A percentile compares a stretch with the other conserved stretches of the same genome.
Evolutionary conservation across 2,329 filamentous ascomycete species (phyloP).

Genomic region (Microascus cirrosus): DNA sequence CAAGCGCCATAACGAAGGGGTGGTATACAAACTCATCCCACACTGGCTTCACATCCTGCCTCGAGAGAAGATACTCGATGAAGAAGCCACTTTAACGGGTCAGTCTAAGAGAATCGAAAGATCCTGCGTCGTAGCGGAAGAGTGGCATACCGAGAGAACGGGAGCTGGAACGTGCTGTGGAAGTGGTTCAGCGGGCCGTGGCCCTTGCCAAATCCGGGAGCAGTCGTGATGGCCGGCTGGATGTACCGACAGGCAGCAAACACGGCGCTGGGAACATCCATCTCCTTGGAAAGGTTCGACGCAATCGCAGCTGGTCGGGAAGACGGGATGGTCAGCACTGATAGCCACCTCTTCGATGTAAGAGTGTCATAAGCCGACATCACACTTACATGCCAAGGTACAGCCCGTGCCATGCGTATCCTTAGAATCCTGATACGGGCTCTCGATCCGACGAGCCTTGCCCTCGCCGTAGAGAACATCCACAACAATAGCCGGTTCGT

Average conservation of each 20-base stretch:
- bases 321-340: background rate
- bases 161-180: slow-evolving; percentile 56
- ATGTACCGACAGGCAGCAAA: slow-evolving; percentile 59
- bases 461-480: slow-evolving; percentile 63
- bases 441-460: slow-evolving; percentile 52
- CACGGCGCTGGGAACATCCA: slow-evolving; percentile 48
- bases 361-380: background rate
- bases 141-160: slow-evolving; percentile 50
- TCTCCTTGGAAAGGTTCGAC: slow-evolving; percentile 54
- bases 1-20: slow-evolving; percentile 68
- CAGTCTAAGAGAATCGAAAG: background rate
- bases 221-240: slow-evolving; percentile 58
- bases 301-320: slow-evolving; percentile 53
- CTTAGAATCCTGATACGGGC: slow-evolving; percentile 57
- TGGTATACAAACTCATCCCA: slow-evolving; percentile 76
- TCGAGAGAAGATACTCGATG: slow-evolving; percentile 68
- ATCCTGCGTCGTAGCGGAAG: background rate
- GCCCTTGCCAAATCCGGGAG: slow-evolving; percentile 51
- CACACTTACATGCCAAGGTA: slow-evolving; percentile 67
- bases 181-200: slow-evolving; percentile 71
- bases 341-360: background rate
- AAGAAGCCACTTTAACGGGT: slow-evolving; percentile 53
- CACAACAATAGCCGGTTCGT: slow-evolving; percentile 46
- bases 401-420: slow-evolving; percentile 95
- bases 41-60: slow-evolving; percentile 58